A percentile compares a stretch with the other conserved stretches of the same genome.
Conservation (phyloP, 2,329 filamentous ascomycete species). For the Neofusicoccum umdonicola region DNA sequence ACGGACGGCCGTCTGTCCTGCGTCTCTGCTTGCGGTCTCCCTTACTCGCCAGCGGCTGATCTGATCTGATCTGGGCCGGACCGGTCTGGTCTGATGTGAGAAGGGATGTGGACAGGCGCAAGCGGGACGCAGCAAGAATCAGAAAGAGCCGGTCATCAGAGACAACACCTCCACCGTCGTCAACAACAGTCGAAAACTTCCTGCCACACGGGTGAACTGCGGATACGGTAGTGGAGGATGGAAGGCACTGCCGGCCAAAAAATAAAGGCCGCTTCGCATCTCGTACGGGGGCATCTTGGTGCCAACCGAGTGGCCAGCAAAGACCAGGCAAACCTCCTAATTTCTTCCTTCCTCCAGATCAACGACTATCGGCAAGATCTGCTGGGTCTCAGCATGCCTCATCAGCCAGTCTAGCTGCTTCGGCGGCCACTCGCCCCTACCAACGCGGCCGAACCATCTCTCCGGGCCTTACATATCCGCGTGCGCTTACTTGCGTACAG, state of each 20-base stretch:
- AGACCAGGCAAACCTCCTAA: background rate
- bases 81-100: conserved; percentile 7
- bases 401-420: background rate
- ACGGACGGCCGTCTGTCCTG: background rate
- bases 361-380: background rate
- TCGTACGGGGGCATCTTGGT: background rate
- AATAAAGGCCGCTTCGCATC: background rate
- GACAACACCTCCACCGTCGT: background rate
- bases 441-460: conserved; percentile 9
- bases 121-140: conserved; percentile 5
- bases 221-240: background rate
- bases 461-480: conserved; percentile 14
- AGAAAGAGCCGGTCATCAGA: conserved; percentile 9
- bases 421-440: background rate
- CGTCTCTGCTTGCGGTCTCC: background rate
- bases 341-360: background rate
- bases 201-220: background rate
- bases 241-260: background rate
- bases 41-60: background rate
- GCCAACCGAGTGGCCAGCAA: background rate
- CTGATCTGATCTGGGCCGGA: conserved; percentile 9
- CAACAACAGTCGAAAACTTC: background rate
- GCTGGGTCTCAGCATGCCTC: conserved; percentile 1
- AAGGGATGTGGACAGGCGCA: background rate
- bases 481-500: conserved; percentile 6